Base-by-base conservation (phyloP, 2,329 filamentous ascomycete genomes). In the Ilyonectria mors-panacis region DNA sequence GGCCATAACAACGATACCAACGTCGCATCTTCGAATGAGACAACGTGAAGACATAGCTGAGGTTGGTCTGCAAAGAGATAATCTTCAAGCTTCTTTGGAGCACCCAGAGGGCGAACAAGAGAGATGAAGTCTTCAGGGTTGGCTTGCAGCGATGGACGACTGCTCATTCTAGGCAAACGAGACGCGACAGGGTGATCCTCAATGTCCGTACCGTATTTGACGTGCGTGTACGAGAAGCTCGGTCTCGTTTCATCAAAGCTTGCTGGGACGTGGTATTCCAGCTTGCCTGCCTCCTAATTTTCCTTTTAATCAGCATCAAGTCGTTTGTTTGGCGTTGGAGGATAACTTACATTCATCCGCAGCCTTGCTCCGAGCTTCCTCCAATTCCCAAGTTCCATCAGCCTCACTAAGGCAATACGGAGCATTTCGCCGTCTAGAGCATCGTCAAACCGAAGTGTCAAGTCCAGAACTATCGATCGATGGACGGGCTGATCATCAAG, bases 21-120 rank as follows among this genome's bases (percentile, higher is more conserved):
- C 0, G 86, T 88, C 0, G 83, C 82, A 62, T 89, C 83, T 3
- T 70, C 73, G 70, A 88, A 88, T 0, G 81, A 81, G 3, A 81
- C 80, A 47, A 88, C 76, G 66, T 86, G 84, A 4, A 88, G 74
- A 4, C 79, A 79, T 4, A 88, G 73, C 69, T 83, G 83, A 0
- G 85, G 85, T 17, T 70, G 73, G 69, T 86, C 85, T 4, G 72
- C 67, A 39, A 75, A 71, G 7, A 84, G 47, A 65, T 81, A 85
- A 59, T 85, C 83, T 3, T 78, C 73, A 0, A 85, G 65, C 6
- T 69, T 78, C n/a, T 26, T 59, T 42, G 65, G 71, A 4, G 42
- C 37, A 8, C 55, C 65, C n/a, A 63, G 13, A 12, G 19, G 54
- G 13, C 21, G 17, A 19, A 53, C 37, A 37, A 67, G 54, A 21